These are phyloP conservation scores for Nitzschia palea DNA, from an alignment of 108 stramenopile genomes.

Conservation along the genomic window DNA sequence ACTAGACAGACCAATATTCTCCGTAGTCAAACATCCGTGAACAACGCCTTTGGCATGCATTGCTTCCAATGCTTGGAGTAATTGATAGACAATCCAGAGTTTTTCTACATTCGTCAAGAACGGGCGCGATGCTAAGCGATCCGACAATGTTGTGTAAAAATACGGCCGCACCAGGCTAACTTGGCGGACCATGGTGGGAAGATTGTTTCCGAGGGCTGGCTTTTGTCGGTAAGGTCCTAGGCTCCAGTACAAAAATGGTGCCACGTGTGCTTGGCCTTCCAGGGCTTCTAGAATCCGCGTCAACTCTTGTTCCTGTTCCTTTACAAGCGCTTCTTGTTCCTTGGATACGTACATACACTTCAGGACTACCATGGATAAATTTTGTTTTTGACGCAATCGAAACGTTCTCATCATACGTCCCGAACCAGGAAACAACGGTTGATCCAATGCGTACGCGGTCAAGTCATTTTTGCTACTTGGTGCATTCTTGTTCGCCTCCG, in stretches of 20 bases:
- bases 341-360: constrained; percentile 34
- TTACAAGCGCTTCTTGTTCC: constrained; percentile 14
- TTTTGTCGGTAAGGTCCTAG: constrained; percentile 12
- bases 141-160: constrained; percentile 83
- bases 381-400: constrained; percentile 52
- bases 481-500: neutral
- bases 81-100: constrained; percentile 90
- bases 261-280: constrained; percentile 27
- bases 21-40: constrained; percentile 95
- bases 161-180: constrained; percentile 87
- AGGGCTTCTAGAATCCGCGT: constrained; percentile 30
- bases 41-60: constrained; percentile 77
- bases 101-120: constrained; percentile 92
- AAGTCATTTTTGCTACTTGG: neutral
- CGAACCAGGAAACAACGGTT: constrained; percentile 53
- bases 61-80: constrained; percentile 81
- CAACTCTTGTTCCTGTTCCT: constrained; percentile 34
- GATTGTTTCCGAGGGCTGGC: neutral
- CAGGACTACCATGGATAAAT: constrained; percentile 32
- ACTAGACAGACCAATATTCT: constrained; percentile 91
- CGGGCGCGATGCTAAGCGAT: constrained; percentile 93
- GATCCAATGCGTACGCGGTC: constrained; percentile 24
- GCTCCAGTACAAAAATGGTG: constrained; percentile 50
- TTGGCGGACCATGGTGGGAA: constrained; percentile 29
- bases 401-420: constrained; percentile 85